Conservation (phyloP, 2,329 filamentous ascomycete genomes). For the Exophiala xenobiotica region DNA sequence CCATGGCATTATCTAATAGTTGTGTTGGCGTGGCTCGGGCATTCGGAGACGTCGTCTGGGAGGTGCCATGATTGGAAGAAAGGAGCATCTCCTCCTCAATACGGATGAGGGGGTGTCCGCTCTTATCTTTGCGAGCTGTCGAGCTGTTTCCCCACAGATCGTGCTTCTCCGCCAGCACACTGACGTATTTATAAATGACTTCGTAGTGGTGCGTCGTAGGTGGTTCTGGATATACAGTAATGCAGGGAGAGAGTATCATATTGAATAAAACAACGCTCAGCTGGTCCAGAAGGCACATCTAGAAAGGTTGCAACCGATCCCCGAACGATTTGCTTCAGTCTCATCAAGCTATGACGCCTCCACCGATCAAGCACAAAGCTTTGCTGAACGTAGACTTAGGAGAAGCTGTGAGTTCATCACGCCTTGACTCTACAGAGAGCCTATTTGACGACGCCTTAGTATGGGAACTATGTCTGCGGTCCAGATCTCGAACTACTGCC, state of each 20-base stretch:
- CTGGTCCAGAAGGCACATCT: too few relatives aligned
- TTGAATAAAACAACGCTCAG: not conserved
- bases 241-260: not conserved
- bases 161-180: not conserved
- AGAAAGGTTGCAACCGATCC: too few relatives aligned
- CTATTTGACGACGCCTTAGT: slow-evolving; percentile 31
- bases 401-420: slow-evolving; percentile 38
- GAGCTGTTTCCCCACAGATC: not conserved
- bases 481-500: slow-evolving; percentile 62
- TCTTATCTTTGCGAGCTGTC: not conserved
- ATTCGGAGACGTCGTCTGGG: not conserved
- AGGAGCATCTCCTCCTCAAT: not conserved
- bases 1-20: too few relatives aligned
- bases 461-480: slow-evolving; percentile 49
- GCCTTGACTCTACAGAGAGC: not conserved
- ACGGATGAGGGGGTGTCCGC: not conserved
- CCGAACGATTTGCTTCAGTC: too few relatives aligned
- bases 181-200: not conserved
- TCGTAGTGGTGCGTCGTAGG: too few relatives aligned
- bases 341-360: slow-evolving; percentile 30
- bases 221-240: too few relatives aligned
- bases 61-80: not conserved
- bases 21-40: too few relatives aligned
- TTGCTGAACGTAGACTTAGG: slow-evolving; percentile 51
- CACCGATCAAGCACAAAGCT: slow-evolving; percentile 52